These are phyloP conservation scores for Lachnellula cervina DNA, from an alignment of 2,329 filamentous ascomycete species.

Conservation along the genomic window DNA sequence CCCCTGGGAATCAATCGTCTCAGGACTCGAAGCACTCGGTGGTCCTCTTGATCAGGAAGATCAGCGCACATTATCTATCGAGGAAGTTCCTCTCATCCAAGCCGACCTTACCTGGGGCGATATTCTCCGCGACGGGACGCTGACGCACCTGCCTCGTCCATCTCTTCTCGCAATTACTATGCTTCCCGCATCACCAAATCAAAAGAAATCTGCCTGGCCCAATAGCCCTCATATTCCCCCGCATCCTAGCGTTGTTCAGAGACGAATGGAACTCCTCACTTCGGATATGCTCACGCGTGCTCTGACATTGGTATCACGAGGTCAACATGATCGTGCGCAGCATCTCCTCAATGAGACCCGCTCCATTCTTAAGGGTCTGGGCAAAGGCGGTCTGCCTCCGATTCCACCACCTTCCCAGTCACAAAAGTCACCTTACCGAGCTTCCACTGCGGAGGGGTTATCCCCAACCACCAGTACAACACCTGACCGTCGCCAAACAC, in stretches of 20 bases:
- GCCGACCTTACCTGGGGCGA: constrained; percentile 93
- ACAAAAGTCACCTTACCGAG: constrained; percentile 29
- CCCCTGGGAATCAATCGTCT: constrained; percentile 95
- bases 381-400: constrained; percentile 89
- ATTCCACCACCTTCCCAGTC: constrained; percentile 49
- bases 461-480: constrained; percentile 26
- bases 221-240: constrained; percentile 81
- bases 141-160: constrained; percentile 81
- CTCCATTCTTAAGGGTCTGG: constrained; percentile 90
- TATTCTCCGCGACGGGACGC: constrained; percentile 80
- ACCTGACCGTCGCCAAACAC: constrained; percentile 34
- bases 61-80: constrained; percentile 75
- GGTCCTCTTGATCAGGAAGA: constrained; percentile 84
- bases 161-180: constrained; percentile 94
- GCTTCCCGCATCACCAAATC: constrained; percentile 61
- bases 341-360: constrained; percentile 90
- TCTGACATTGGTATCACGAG: constrained; percentile 81
- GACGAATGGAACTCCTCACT: constrained; percentile 94
- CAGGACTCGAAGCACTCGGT: constrained; percentile 86
- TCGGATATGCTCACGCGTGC: constrained; percentile 97
- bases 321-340: constrained; percentile 89
- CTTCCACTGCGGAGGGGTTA: constrained; percentile 12
- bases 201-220: constrained; percentile 61
- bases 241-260: constrained; percentile 89
- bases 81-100: constrained; percentile 92